Evolutionary conservation across 2,329 filamentous ascomycete species (phyloP).

Genomic region (Tolypocladium sp.): DNA sequence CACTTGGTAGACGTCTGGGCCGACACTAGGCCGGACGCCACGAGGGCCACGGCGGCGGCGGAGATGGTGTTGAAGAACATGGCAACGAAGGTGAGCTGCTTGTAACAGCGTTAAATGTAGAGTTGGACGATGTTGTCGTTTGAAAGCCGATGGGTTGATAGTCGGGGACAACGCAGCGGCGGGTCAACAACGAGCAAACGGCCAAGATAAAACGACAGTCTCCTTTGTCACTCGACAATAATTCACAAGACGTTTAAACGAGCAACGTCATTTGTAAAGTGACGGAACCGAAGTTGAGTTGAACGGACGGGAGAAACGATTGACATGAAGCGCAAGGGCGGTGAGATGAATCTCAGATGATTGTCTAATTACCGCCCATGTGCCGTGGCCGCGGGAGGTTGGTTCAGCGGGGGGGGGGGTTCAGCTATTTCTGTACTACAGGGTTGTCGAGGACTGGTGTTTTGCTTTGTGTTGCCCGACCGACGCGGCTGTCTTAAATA

Average conservation of each 20-base stretch:
- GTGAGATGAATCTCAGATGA: background rate
- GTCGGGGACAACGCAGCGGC: background rate
- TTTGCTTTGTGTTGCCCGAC: background rate
- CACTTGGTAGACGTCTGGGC: slow-evolving; percentile 49
- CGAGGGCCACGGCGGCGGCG: slow-evolving; percentile 36
- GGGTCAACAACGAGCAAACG: background rate
- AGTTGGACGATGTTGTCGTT: background rate
- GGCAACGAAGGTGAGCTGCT: background rate
- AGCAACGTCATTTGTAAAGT: background rate
- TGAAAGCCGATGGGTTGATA: background rate
- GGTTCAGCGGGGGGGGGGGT: background rate
- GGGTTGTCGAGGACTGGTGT: background rate
- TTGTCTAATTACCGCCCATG: background rate
- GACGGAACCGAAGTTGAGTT: background rate
- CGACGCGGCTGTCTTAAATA: background rate
- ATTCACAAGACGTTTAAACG: background rate
- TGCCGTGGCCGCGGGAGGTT: background rate
- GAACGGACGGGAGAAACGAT: background rate
- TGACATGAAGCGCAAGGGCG: background rate
- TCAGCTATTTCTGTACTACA: background rate
- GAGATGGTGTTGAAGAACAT: slow-evolving; percentile 37
- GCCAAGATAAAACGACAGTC: background rate
- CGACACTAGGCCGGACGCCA: slow-evolving; percentile 37
- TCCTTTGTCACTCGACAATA: background rate
- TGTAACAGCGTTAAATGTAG: background rate